These are phyloP conservation scores for Beta lomatogona DNA, from an alignment of 179 eudicot species.

Conservation along the genomic window DNA sequence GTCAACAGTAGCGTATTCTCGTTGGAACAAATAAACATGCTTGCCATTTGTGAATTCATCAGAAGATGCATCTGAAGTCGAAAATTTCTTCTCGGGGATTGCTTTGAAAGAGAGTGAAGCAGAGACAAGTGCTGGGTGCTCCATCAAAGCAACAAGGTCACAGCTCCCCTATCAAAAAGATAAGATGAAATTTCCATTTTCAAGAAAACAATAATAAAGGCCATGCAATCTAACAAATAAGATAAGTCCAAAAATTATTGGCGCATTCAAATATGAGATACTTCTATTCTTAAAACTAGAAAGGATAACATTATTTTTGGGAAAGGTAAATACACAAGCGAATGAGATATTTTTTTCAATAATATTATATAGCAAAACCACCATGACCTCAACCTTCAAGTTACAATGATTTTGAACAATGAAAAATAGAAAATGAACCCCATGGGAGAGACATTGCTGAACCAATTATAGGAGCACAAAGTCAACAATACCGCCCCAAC, in stretches of 20 bases:
- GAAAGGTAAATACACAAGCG: neutral
- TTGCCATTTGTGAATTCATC: slow-evolving; percentile 40
- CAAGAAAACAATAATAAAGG: neutral
- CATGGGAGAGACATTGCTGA: no score
- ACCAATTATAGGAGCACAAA: no score
- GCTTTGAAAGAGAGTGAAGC: slow-evolving; percentile 62
- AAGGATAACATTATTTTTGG: neutral
- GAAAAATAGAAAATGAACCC: no score
- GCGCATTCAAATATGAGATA: neutral
- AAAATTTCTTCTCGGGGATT: slow-evolving; percentile 52
- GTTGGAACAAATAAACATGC: slow-evolving; percentile 85
- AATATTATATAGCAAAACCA: no score
- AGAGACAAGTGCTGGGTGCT: slow-evolving; percentile 67
- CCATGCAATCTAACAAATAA: neutral
- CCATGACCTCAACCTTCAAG: no score
- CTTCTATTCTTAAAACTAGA: neutral
- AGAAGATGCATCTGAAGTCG: slow-evolving; percentile 46
- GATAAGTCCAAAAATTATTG: neutral
- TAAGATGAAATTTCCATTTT: neutral
- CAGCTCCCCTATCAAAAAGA: slow-evolving; percentile 47
- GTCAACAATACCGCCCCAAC: no score
- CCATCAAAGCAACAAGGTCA: slow-evolving; percentile 59
- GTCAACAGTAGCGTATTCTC: slow-evolving; percentile 92
- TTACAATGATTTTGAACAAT: no score
- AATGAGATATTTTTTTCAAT: neutral